Percentiles rank a stretch among this genome's conserved stretches.
phyloP scores from a whole-genome alignment of 139 green algal genomes.

The Dunaliella primolecta region DNA sequence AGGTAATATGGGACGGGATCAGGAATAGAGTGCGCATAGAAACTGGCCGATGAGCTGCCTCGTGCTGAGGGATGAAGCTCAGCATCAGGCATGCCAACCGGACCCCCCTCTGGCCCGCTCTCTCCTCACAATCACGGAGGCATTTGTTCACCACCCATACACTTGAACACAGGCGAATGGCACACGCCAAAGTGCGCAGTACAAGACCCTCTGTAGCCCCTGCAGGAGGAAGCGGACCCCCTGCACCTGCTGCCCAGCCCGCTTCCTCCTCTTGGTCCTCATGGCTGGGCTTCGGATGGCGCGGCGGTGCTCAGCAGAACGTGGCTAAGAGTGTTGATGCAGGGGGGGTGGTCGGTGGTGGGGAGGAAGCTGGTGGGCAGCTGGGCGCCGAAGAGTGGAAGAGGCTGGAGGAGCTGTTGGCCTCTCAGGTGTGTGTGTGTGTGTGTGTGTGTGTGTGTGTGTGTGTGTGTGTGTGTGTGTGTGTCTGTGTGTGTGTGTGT shows the following conservation, averaged over 20 bases:
- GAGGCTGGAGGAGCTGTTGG: conserved; percentile 69
- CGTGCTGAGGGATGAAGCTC: too few species aligned
- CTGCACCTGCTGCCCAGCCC: not conserved
- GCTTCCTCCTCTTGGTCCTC: not conserved
- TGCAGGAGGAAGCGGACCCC: conserved; percentile 10
- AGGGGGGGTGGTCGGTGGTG: not conserved
- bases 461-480: not conserved
- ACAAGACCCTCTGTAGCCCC: not conserved
- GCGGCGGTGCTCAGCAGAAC: conserved; percentile 17
- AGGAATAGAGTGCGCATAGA: too few species aligned
- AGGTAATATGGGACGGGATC: too few species aligned
- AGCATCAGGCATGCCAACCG: too few species aligned
- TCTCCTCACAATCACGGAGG: too few species aligned
- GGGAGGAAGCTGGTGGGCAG: conserved; percentile 12
- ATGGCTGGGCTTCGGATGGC: not conserved
- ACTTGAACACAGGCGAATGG: conserved; percentile 65
- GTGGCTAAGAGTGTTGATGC: too few species aligned
- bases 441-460: not conserved
- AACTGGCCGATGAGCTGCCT: too few species aligned
- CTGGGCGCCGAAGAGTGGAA: conserved; percentile 69
- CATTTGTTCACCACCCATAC: too few species aligned
- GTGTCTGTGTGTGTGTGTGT: conserved; percentile 7
- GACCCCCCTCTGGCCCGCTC: too few species aligned
- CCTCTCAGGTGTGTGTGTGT: conserved; percentile 42
- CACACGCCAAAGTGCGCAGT: conserved; percentile 54